These are phyloP conservation scores for Triglochin maritima DNA, from an alignment of 106 monocot species.

Conservation along the genomic window DNA sequence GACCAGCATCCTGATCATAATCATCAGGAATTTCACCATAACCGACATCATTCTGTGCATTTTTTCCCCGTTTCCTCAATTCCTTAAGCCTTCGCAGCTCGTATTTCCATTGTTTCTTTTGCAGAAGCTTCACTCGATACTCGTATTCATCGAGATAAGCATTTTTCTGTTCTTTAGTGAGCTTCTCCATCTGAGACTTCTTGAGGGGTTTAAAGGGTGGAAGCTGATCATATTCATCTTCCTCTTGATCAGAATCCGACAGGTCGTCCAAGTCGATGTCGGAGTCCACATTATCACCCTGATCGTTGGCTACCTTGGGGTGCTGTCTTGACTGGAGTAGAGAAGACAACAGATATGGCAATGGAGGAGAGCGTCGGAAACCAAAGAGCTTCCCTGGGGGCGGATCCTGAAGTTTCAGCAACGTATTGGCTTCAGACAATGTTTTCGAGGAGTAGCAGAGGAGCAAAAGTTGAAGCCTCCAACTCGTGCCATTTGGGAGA, in stretches of 20 bases:
- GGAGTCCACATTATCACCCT: constrained; percentile 68
- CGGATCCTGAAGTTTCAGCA: constrained; percentile 78
- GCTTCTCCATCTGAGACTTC: constrained; percentile 61
- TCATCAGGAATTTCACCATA: constrained; percentile 56
- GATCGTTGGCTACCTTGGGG: constrained; percentile 65
- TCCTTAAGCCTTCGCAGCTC: constrained; percentile 70
- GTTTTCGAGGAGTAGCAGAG: constrained; percentile 93
- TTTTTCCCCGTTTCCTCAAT: constrained; percentile 63
- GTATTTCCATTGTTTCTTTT: constrained; percentile 95
- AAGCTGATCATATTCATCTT: constrained; percentile 82
- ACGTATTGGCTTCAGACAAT: constrained; percentile 70
- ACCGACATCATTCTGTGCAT: constrained; percentile 11
- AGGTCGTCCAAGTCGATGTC: constrained; percentile 68
- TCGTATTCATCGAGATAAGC: constrained; percentile 92
- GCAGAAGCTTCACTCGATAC: constrained; percentile 82
- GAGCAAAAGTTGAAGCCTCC: constrained; percentile 80
- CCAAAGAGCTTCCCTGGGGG: constrained; percentile 67
- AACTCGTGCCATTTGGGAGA: constrained; percentile 76
- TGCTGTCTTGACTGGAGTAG: constrained; percentile 72
- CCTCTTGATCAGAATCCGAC: constrained; percentile 54
- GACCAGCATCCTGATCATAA: constrained; percentile 61
- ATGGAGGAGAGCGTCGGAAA: constrained; percentile 67
- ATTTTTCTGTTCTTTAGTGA: constrained; percentile 69
- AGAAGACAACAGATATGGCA: constrained; percentile 83
- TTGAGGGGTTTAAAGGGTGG: constrained; percentile 83